Base-by-base conservation (phyloP, 768 basidiomycete genomes). In the Termitomyces sp. region DNA sequence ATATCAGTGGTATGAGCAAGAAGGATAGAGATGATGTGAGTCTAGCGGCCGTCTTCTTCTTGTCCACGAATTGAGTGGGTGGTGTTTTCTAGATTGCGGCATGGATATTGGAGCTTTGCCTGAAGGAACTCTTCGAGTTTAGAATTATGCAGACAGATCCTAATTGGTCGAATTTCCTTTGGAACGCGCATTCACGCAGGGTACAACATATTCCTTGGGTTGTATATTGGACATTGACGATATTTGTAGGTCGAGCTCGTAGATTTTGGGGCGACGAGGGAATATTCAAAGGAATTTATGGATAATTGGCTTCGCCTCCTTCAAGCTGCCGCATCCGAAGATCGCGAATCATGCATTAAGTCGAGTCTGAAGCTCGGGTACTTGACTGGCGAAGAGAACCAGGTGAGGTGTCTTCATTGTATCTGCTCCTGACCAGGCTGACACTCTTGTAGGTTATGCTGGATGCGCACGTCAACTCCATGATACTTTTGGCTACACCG, bases 91-190 rank as follows among this genome's bases (percentile, higher is more conserved):
- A 98, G 96, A 96, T 98, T 67, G 91, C 94, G 3, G 74, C 81
- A 3, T 77, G 86, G 56, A 83, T 97, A 48, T 79, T 98, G 53
- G 87, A 91, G 48, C 79, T 99, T 7, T 98, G 94, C 68, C 75
- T 99, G 42, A 84, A 81, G 58, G 97, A 98, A 69, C 82, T 99
- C 7, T 97, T 98, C 70, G 78, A 86, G 60, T 96, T 97, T 76
- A 78, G 91, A 33, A 72, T 89, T 45, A 98, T 99, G 97, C 97
- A 98, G 72, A 99, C 97, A 0, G 97, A 99, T 69, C 97, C 97
- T 3, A 99, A 99, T 66, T 98, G 93, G 91, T 91, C 93, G 11
- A 98, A 98, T 71, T 98, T 99, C 75, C 76, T 99, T 24, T 98
- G 91, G 87, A 89, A 95, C 70, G 65, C 78, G 0, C 59, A 74